Evolutionary conservation across 2,329 filamentous ascomycete species (phyloP).

Genomic region (Pestalotiopsis sp.): DNA sequence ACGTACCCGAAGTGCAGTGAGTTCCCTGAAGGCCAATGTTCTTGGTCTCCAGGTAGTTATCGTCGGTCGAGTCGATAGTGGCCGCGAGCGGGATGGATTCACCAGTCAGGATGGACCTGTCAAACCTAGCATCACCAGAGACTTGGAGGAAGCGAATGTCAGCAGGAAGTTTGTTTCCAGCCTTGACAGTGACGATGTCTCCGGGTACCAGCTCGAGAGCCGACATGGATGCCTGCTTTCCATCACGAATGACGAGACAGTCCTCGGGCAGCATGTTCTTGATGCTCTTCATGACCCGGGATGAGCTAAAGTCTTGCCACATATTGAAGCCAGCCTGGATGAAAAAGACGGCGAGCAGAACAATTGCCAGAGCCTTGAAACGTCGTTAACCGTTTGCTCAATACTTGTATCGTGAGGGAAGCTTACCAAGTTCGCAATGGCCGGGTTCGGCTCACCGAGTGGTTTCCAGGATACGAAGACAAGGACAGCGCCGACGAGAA

Average conservation of each 20-base stretch:
- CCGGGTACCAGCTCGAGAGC: slow-evolving; percentile 70
- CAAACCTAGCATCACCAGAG: slow-evolving; percentile 71
- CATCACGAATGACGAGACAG: slow-evolving; percentile 66
- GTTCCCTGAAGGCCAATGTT: slow-evolving; percentile 81
- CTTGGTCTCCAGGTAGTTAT: slow-evolving; percentile 76
- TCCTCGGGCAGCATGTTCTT: slow-evolving; percentile 78
- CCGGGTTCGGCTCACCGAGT: slow-evolving; percentile 66
- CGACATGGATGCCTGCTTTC: slow-evolving; percentile 46
- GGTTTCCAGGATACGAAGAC: slow-evolving; percentile 80
- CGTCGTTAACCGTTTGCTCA: neutral
- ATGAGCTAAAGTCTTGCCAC: slow-evolving; percentile 76
- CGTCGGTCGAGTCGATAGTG: slow-evolving; percentile 60
- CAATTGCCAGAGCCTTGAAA: slow-evolving; percentile 65
- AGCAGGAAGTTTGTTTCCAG: slow-evolving; percentile 74
- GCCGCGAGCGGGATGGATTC: slow-evolving; percentile 47
- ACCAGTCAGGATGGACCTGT: slow-evolving; percentile 73
- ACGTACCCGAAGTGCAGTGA: slow-evolving; percentile 65
- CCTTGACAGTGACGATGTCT: slow-evolving; percentile 68
- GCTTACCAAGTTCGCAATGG: slow-evolving; percentile 60
- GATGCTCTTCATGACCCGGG: slow-evolving; percentile 77
- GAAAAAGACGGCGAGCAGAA: slow-evolving; percentile 69
- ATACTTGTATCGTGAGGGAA: neutral
- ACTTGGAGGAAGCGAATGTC: slow-evolving; percentile 71
- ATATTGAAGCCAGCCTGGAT: slow-evolving; percentile 71
- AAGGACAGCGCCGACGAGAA: slow-evolving; percentile 68